Conservation (phyloP, 495 filamentous ascomycete genomes). For the Penicillium daleae region DNA sequence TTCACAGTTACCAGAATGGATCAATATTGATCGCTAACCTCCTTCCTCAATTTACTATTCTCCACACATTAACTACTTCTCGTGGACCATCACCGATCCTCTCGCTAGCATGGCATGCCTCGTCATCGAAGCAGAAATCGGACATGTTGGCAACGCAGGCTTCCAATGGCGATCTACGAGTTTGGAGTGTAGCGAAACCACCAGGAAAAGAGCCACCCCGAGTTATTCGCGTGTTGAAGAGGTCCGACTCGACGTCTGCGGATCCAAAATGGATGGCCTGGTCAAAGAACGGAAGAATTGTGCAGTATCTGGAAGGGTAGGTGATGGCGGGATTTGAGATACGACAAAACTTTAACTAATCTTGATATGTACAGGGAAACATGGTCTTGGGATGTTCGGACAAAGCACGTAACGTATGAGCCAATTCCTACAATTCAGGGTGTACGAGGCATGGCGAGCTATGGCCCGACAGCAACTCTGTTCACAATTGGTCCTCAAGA, state of each 20-base stretch:
- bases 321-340: conserved; percentile 26
- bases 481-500: conserved; percentile 90
- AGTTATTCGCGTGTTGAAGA: conserved; percentile 85
- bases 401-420: conserved; percentile 90
- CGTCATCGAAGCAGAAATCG: conserved; percentile 93
- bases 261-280: conserved; percentile 96
- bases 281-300: conserved; percentile 96
- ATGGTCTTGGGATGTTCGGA: conserved; percentile 93
- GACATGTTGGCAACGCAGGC: conserved; percentile 97
- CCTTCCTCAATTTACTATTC: conserved; percentile 89
- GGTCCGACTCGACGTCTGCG: conserved; percentile 66
- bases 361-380: conserved; percentile 71
- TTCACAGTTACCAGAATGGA: conserved; percentile 84
- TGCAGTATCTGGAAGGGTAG: conserved; percentile 92
- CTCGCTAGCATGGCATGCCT: conserved; percentile 94
- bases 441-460: conserved; percentile 80
- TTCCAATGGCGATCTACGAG: conserved; percentile 86
- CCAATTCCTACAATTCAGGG: conserved; percentile 82
- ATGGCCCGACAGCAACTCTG: conserved; percentile 85
- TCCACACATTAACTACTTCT: conserved; percentile 86
- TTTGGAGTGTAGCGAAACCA: conserved; percentile 95
- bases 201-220: conserved; percentile 74
- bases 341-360: background rate
- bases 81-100: conserved; percentile 85
- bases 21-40: conserved; percentile 89